These are phyloP conservation scores for Pestalotiopsis sp. DNA, from an alignment of 2,329 filamentous ascomycete species.

Conservation along the genomic window DNA sequence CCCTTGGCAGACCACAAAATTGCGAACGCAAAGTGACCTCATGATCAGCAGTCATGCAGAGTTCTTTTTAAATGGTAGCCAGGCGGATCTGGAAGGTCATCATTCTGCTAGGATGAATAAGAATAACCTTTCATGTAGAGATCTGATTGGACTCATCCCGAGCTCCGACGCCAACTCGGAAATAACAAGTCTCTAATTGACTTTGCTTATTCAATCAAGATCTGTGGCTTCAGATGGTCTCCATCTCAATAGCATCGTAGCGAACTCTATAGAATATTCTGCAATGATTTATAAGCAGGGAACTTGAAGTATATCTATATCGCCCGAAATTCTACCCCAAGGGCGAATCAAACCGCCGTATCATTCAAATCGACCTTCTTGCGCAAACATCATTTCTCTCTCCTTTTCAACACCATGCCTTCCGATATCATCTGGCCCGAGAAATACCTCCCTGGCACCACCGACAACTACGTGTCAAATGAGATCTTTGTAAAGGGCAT, in stretches of 20 bases:
- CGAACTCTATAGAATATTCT: not conserved
- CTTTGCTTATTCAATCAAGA: not conserved
- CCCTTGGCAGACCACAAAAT: too few relatives aligned
- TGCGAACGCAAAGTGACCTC: too few relatives aligned
- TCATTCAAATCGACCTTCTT: not conserved
- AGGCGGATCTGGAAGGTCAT: not conserved
- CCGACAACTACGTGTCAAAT: conserved; percentile 31
- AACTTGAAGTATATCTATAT: not conserved
- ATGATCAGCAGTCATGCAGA: not conserved
- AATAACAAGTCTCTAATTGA: not conserved
- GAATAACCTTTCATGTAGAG: not conserved
- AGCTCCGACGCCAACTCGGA: not conserved
- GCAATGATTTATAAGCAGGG: not conserved
- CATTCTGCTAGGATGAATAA: not conserved
- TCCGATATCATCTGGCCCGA: conserved; percentile 26
- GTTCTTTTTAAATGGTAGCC: not conserved
- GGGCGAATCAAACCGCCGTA: not conserved
- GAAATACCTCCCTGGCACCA: conserved; percentile 26
- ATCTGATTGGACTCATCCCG: not conserved
- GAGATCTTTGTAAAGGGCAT: conserved; percentile 28
- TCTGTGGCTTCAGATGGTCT: not conserved
- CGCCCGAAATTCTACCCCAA: not conserved
- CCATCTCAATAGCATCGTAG: not conserved
- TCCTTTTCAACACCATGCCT: conserved; percentile 6
- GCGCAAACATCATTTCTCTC: not conserved